These are phyloP conservation scores for Lathyrus aphaca DNA, from an alignment of 306 rosid genomes.

Conservation along the genomic window DNA sequence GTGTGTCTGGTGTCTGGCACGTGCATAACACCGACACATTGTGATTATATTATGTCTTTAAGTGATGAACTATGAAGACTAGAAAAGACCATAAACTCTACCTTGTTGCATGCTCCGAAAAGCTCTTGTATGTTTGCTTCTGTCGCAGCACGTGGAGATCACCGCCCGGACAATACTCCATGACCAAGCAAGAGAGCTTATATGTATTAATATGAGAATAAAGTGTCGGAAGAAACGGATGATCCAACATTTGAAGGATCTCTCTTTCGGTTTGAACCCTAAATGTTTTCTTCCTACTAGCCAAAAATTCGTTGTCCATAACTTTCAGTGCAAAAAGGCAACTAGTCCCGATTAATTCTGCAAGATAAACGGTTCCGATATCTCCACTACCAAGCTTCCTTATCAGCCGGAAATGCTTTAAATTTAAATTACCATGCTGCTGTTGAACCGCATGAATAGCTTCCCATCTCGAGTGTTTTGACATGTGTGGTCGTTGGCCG, in stretches of 20 bases:
- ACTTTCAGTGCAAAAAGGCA: constrained; percentile 87
- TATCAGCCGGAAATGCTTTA: constrained; percentile 77
- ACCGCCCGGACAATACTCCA: constrained; percentile 96
- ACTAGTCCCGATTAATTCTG: constrained; percentile 75
- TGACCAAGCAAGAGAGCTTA: constrained; percentile 87
- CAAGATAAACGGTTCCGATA: constrained; percentile 96
- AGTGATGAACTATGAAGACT: constrained; percentile 20
- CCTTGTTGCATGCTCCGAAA: constrained; percentile 93
- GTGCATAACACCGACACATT: too few species aligned
- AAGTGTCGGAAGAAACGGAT: constrained; percentile 94
- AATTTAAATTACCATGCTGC: constrained; percentile 70
- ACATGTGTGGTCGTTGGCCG: constrained; percentile 96
- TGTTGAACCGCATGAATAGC: constrained; percentile 71
- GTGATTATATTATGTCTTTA: neutral
- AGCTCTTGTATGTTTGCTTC: constrained; percentile 77
- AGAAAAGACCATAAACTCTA: constrained; percentile 36
- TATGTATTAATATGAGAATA: constrained; percentile 76
- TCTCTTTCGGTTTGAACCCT: constrained; percentile 97
- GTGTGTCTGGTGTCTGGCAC: too few species aligned
- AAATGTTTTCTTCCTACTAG: constrained; percentile 70
- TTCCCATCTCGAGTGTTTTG: constrained; percentile 95
- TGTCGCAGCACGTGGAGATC: constrained; percentile 95
- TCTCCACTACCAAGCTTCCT: constrained; percentile 96
- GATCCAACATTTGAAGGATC: constrained; percentile 90
- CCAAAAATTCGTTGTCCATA: constrained; percentile 92